Evolutionary conservation across 441 rosid species (phyloP).

Genomic region (Arabidopsis hybrid): DNA sequence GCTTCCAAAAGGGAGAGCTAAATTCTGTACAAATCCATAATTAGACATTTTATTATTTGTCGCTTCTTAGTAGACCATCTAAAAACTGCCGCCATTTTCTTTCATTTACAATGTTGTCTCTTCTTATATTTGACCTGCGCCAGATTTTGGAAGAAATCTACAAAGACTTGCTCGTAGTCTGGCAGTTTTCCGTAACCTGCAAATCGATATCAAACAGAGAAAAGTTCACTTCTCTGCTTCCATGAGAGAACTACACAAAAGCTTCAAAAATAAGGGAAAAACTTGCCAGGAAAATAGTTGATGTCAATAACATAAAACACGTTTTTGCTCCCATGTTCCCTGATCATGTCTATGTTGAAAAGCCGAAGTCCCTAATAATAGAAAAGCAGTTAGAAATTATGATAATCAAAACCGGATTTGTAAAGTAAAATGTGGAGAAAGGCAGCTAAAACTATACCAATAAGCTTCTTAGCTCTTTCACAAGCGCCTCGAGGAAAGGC

Average conservation of each 20-base stretch:
- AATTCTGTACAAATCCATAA: conserved; percentile 42
- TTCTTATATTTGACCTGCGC: conserved; percentile 51
- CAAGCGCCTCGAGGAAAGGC: conserved; percentile 82
- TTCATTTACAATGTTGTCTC: conserved; percentile 42
- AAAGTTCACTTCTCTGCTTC: conserved; percentile 20
- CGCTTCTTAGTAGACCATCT: conserved; percentile 9
- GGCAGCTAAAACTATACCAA: conserved; percentile 56
- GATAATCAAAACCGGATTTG: neutral
- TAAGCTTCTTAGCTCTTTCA: conserved; percentile 76
- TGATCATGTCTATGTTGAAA: conserved; percentile 93
- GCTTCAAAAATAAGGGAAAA: neutral
- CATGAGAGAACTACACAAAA: conserved; percentile 12
- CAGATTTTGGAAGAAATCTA: conserved; percentile 72
- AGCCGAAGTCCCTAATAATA: conserved; percentile 71
- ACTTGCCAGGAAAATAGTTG: conserved; percentile 45
- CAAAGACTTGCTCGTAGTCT: conserved; percentile 80
- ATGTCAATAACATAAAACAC: conserved; percentile 73
- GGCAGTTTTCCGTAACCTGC: conserved; percentile 93
- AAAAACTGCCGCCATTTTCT: conserved; percentile 2
- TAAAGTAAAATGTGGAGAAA: neutral
- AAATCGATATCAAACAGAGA: conserved; percentile 16
- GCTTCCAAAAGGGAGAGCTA: conserved; percentile 32
- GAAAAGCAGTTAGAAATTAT: conserved; percentile 9
- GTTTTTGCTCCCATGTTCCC: conserved; percentile 79
- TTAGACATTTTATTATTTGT: conserved; percentile 37